Base-by-base conservation (phyloP, 768 basidiomycete genomes). In the Suillus spraguei region DNA sequence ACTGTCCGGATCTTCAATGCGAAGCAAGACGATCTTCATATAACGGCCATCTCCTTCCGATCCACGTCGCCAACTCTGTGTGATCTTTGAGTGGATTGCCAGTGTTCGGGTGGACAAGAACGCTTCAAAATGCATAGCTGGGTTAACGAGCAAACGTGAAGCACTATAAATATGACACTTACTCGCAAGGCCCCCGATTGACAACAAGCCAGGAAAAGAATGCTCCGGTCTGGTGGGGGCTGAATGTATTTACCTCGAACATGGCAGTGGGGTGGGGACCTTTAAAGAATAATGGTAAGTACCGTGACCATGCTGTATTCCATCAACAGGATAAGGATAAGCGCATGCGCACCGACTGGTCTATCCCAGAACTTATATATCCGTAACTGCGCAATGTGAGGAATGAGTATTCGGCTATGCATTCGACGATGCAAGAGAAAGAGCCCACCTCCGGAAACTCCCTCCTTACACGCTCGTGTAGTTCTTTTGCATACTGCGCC, bases 41-140 rank as follows among this genome's bases (percentile, higher is more conserved):
- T 46, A 91, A 68, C 0, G 87, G 86, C 83, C 85, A 88, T 2
- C 82, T 79, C 42, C 68, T 78, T 7, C 89, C 89, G 69, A 91
- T 89, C 90, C 89, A 91, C 0, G 86, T 79, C 63, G 80, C 80
- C 10, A 84, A 76, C 67, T 89, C 86, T 0, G 87, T 84, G 62
- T 91, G 90, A 67, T 90, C 89, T 66, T 66, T 82, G 69, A 79
- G 77, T 1, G 76, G 28, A 64, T 90, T 74, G 28, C 79, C 77
- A 5, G 90, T 90, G 73, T 91, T 90, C 0, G 89, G 90, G 74
- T 91, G 89, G 65, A 91, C 76, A 5, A 90, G 77, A 33, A 91
- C 87, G 17, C 89, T 39, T 39, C 28, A 35, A 33, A 46, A 41
- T 8, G 47, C 9, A 9, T 33, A 39, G 38, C 13, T 39, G 14